These are phyloP conservation scores for Microdochium paspali DNA, from an alignment of 2,329 filamentous ascomycete species.

Conservation along the genomic window DNA sequence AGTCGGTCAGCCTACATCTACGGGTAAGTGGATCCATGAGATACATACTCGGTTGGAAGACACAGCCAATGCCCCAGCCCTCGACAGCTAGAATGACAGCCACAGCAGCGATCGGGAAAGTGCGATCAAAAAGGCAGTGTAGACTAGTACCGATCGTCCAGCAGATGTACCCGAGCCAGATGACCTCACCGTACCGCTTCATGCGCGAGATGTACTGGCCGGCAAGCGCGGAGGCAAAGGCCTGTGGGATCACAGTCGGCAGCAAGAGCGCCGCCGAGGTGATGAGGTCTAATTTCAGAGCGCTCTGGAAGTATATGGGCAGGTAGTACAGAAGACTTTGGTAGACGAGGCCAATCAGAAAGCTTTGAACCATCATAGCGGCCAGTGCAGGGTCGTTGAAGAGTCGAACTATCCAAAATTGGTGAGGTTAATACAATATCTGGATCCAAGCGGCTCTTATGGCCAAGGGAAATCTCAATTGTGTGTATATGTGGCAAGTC, in stretches of 20 bases:
- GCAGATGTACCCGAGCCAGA: constrained; percentile 21
- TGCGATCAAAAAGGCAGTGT: too few species aligned
- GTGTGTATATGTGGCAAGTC: too few species aligned
- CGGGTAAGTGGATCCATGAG: too few species aligned
- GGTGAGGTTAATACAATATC: too few species aligned
- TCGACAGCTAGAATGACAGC: too few species aligned
- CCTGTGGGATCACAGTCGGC: constrained; percentile 35
- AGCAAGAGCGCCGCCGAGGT: constrained; percentile 38
- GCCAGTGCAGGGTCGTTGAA: constrained; percentile 38
- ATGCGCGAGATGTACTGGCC: constrained; percentile 41
- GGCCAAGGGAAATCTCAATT: too few species aligned
- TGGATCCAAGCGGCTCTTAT: too few species aligned
- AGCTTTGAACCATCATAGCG: constrained; percentile 40
- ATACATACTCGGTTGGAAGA: too few species aligned
- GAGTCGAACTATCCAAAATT: constrained; percentile 22
- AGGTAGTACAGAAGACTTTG: constrained; percentile 44
- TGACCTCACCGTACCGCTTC: constrained; percentile 43
- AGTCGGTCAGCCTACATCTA: too few species aligned
- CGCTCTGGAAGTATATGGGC: constrained; percentile 47
- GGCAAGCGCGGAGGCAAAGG: constrained; percentile 28
- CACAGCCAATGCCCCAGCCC: too few species aligned
- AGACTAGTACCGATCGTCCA: too few species aligned
- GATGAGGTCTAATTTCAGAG: constrained; percentile 4
- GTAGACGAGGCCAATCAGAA: constrained; percentile 44
- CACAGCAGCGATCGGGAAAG: too few species aligned